Percentiles rank a stretch among this genome's conserved stretches.
phyloP scores from a whole-genome alignment of 1,284 basidiomycete species.

The Tausonia pullulans region DNA sequence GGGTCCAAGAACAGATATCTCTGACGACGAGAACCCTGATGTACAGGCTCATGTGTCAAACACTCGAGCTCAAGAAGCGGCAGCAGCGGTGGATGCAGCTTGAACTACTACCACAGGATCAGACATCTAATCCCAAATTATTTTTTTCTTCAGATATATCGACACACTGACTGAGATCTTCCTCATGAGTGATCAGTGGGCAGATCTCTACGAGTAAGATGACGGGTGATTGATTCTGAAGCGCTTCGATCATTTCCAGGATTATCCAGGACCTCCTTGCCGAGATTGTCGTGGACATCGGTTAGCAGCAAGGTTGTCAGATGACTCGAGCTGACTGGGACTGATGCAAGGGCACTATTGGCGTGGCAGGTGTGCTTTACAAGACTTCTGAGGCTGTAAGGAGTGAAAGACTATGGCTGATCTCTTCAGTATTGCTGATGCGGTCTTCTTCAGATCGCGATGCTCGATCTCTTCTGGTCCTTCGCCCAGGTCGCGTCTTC shows the following conservation, averaged over 20 bases:
- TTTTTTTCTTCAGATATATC: not conserved
- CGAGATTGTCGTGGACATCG: conserved; percentile 53
- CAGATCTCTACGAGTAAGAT: not conserved
- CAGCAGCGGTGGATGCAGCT: not conserved
- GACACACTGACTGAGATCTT: conserved; percentile 72
- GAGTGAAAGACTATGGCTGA: not conserved
- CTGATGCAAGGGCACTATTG: not conserved
- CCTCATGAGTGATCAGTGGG: conserved; percentile 61
- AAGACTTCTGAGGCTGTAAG: conserved; percentile 74
- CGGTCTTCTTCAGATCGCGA: conserved; percentile 46
- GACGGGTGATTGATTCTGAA: not conserved
- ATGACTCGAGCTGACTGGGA: too few species aligned
- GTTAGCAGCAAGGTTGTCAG: conserved; percentile 19
- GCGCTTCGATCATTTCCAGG: conserved; percentile 32
- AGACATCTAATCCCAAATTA: too few species aligned
- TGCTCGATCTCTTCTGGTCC: conserved; percentile 73
- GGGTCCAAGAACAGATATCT: too few species aligned
- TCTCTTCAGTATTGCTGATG: not conserved
- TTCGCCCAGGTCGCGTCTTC: conserved; percentile 53
- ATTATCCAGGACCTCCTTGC: conserved; percentile 59
- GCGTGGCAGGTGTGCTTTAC: conserved; percentile 50
- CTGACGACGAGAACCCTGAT: too few species aligned
- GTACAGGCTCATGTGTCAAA: conserved; percentile 47
- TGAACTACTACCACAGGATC: not conserved
- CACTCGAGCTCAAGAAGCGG: conserved; percentile 49